Conservation (phyloP, 2,329 filamentous ascomycete species). For the Paramyrothecium sp. region DNA sequence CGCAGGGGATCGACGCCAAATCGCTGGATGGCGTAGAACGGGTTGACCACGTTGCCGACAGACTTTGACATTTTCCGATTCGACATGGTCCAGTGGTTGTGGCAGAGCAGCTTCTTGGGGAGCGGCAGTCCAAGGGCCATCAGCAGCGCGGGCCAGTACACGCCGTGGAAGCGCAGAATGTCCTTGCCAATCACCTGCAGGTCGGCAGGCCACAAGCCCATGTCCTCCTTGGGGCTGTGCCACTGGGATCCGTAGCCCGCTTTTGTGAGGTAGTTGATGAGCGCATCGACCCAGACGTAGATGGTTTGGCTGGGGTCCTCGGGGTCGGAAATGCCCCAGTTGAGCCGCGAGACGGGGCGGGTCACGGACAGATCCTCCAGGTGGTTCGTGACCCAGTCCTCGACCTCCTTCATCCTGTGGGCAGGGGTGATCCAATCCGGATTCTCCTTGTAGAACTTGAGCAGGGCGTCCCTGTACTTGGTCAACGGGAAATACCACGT, state of each 20-base stretch:
- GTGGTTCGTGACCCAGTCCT: slow-evolving; percentile 72
- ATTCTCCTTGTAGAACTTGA: slow-evolving; percentile 77
- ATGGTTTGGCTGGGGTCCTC: slow-evolving; percentile 84
- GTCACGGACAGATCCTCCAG: slow-evolving; percentile 89
- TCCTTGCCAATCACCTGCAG: slow-evolving; percentile 95
- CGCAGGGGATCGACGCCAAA: slow-evolving; percentile 87
- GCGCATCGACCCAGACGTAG: slow-evolving; percentile 96
- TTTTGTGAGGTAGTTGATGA: slow-evolving; percentile 90
- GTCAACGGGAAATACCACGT: slow-evolving; percentile 96
- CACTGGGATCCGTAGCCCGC: slow-evolving; percentile 68
- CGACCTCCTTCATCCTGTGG: slow-evolving; percentile 73
- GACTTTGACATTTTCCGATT: slow-evolving; percentile 96
- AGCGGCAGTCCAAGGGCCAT: slow-evolving; percentile 81
- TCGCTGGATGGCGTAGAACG: slow-evolving; percentile 84
- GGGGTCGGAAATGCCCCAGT: slow-evolving; percentile 88
- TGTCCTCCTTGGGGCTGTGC: slow-evolving; percentile 61
- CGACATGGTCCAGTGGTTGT: slow-evolving; percentile 94
- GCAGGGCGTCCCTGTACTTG: slow-evolving; percentile 72
- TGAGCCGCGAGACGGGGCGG: slow-evolving; percentile 71
- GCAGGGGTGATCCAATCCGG: slow-evolving; percentile 74
- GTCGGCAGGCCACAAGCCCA: slow-evolving; percentile 82
- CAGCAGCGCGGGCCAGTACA: slow-evolving; percentile 97
- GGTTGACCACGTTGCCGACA: slow-evolving; percentile 91
- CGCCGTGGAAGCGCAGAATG: slow-evolving; percentile 91
- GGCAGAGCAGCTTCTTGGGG: slow-evolving; percentile 78